Percentiles rank a stretch among this genome's conserved stretches.
Evolutionary conservation across 2,329 filamentous ascomycete genomes (phyloP).

Genomic region (Fusarium piperis): DNA sequence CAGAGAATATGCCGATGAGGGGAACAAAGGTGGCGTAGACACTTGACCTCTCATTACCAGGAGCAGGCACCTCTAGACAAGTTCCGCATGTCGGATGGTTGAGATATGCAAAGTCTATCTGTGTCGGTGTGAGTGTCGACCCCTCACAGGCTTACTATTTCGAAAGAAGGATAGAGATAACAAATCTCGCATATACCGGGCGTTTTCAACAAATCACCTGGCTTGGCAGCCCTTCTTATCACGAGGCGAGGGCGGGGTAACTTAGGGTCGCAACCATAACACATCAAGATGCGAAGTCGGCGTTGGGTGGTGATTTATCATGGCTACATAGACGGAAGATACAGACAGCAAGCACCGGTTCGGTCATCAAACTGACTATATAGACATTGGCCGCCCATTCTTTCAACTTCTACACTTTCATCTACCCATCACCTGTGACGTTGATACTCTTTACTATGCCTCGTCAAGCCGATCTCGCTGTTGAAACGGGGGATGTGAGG

Average conservation of each 20-base stretch:
- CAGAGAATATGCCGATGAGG: not conserved
- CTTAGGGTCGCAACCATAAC: not conserved
- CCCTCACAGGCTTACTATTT: not conserved
- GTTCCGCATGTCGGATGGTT: not conserved
- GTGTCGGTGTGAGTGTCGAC: not conserved
- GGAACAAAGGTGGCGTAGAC: not conserved
- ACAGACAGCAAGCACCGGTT: not conserved
- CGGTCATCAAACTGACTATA: not conserved
- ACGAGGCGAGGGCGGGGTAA: not conserved
- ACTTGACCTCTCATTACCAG: not conserved
- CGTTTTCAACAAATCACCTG: not conserved
- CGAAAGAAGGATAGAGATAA: not conserved
- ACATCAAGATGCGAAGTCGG: not conserved
- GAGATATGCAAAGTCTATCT: not conserved
- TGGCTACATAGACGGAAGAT: not conserved
- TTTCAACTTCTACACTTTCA: not conserved
- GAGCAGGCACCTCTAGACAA: not conserved
- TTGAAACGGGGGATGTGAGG: not conserved
- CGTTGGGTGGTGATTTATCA: not conserved
- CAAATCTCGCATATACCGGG: not conserved
- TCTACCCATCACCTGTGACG: not conserved
- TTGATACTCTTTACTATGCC: not conserved
- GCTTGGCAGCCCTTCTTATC: not conserved
- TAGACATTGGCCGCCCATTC: not conserved
- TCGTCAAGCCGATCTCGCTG: not conserved